A percentile compares a stretch with the other conserved stretches of the same genome.
phyloP scores from a whole-genome alignment of 1,284 basidiomycete species.

The Tilletiaria anomala region DNA sequence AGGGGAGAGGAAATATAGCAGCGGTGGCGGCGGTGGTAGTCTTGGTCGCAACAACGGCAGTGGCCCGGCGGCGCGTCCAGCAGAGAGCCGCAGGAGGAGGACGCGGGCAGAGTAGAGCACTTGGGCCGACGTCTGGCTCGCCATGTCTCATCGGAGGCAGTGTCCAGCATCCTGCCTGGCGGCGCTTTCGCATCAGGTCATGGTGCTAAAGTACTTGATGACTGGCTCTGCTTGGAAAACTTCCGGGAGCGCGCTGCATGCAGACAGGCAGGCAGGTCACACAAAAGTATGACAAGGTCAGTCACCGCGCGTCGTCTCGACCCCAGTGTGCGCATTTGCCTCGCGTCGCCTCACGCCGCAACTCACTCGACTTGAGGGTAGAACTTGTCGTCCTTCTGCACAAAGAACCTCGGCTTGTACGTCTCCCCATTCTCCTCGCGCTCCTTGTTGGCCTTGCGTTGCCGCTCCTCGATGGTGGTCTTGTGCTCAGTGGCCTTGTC shows the following conservation, averaged over 20 bases:
- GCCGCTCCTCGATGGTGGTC: constrained; percentile 75
- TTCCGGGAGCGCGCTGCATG: constrained; percentile 6
- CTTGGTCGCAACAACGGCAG: too few species aligned
- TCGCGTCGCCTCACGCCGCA: background rate
- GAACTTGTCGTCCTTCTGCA: constrained; percentile 45
- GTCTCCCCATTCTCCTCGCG: constrained; percentile 60
- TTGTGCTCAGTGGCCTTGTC: constrained; percentile 84
- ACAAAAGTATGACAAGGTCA: background rate
- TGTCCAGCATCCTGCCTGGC: too few species aligned
- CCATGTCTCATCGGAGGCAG: too few species aligned
- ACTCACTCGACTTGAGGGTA: constrained; percentile 26
- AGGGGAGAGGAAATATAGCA: too few species aligned
- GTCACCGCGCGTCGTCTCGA: background rate
- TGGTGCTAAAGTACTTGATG: constrained; percentile 17
- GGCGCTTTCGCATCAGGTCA: too few species aligned
- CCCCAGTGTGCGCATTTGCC: background rate
- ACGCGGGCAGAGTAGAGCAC: too few species aligned
- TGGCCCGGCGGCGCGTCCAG: too few species aligned
- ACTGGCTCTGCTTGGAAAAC: constrained; percentile 14
- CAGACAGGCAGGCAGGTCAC: background rate
- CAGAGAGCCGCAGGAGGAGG: too few species aligned
- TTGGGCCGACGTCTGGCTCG: too few species aligned
- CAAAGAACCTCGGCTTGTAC: constrained; percentile 67
- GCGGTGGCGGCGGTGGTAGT: too few species aligned
- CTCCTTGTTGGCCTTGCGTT: constrained; percentile 63